A percentile compares a stretch with the other conserved stretches of the same genome.
phyloP scores from a whole-genome alignment of 2,329 filamentous ascomycete species.

The Trichoderma sp. region DNA sequence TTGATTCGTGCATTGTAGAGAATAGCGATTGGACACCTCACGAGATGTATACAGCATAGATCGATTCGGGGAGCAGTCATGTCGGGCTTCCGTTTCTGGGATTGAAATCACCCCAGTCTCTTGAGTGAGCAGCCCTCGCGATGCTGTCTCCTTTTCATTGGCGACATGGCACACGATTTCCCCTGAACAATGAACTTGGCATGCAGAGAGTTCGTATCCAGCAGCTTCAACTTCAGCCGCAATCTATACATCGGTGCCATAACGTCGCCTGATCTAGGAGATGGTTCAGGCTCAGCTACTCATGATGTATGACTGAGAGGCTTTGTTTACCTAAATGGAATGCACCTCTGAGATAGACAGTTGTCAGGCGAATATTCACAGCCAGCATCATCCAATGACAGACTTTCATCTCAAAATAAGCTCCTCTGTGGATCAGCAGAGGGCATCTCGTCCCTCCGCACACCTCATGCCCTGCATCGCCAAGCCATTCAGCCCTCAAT shows the following conservation, averaged over 20 bases:
- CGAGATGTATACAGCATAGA: neutral
- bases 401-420: too few relatives aligned
- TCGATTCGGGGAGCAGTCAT: neutral
- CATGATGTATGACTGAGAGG: too few relatives aligned
- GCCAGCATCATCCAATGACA: neutral
- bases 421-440: neutral
- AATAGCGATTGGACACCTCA: neutral
- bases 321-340: too few relatives aligned
- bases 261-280: too few relatives aligned
- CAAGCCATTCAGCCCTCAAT: slow-evolving; percentile 5
- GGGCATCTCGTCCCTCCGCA: neutral
- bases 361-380: neutral
- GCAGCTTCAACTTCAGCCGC: neutral
- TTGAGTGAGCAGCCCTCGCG: neutral
- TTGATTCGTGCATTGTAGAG: neutral
- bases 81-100: neutral
- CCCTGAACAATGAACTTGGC: neutral
- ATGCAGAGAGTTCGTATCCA: neutral
- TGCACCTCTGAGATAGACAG: too few relatives aligned
- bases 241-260: neutral
- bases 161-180: neutral
- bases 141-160: neutral
- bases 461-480: slow-evolving; percentile 1
- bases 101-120: too few relatives aligned
- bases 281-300: too few relatives aligned